Base-by-base conservation (phyloP, 306 rosid genomes). In the Inga laurina region DNA sequence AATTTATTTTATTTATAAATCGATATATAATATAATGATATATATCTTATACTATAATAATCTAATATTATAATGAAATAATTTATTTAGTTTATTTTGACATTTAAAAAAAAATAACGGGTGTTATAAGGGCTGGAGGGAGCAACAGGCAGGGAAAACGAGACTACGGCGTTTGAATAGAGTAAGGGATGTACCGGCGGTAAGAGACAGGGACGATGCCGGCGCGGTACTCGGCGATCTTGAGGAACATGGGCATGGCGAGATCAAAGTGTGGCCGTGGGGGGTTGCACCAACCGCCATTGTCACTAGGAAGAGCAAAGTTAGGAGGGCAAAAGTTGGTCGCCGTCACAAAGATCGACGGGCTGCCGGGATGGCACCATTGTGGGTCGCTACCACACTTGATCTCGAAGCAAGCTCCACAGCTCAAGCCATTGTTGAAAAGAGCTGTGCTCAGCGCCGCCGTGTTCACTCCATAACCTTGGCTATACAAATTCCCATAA, bases 221-320 rank as follows among this genome's bases (percentile, higher is more conserved):
- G 70, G 98, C 97, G 2, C 91, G 92, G 82, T 91, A 94, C 78
- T 90, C 85, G 1, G 98, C 98, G 68, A 92, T 91, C 68, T 94
- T 90, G 27, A 94, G 97, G 74, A 94, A 94, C 94, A 94, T 88
- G 1, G 98, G 98, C 97, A 91, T 89, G 69, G 98, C 92, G 37
- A 94, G 98, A 71, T 94, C 98, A 77, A 94, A 94, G 61, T 94
- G 98, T 0, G 96, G 74, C 9, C 97, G 84, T 0, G 98, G 98
- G 76, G 98, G 98, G 83, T 94, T 94, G 75, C 98, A 94, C 98
- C 98, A 94, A 0, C 98, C 98, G 0, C 98, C 98, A 64, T 92
- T 83, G 82, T 94, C 97, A 22, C 56, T 94, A 4, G 98, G 37
- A 54, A 88, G 88, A 16, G 95, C 98, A 14, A 62, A 90, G 76